Evolutionary conservation across 2,329 filamentous ascomycete species (phyloP).

Genomic region (Exophiala viscosa): DNA sequence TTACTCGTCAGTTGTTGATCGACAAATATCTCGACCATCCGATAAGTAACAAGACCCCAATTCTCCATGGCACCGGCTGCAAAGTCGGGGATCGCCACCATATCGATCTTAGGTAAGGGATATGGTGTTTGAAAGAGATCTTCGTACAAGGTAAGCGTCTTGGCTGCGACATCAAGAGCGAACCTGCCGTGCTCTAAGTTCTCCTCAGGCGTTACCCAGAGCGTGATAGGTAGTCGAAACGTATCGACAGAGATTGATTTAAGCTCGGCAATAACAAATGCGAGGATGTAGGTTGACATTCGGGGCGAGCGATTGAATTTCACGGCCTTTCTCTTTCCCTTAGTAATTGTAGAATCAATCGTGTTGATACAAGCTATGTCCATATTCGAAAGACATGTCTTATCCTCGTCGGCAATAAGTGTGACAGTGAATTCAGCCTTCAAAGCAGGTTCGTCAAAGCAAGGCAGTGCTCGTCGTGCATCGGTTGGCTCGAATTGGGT

Average conservation of each 20-base stretch:
- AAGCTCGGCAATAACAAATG: slow-evolving; percentile 95
- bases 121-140: slow-evolving; percentile 91
- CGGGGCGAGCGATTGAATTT: slow-evolving; percentile 76
- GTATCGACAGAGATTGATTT: slow-evolving; percentile 94
- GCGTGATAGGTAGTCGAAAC: no score
- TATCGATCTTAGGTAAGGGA: slow-evolving; percentile 87
- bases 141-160: slow-evolving; percentile 94
- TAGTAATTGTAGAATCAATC: slow-evolving; percentile 64
- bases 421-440: slow-evolving; percentile 93
- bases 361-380: slow-evolving; percentile 63
- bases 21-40: slow-evolving; percentile 91
- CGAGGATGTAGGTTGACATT: slow-evolving; percentile 72
- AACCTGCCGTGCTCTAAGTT: slow-evolving; percentile 85
- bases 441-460: slow-evolving; percentile 94
- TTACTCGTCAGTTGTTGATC: no score
- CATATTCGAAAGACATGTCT: slow-evolving; percentile 91
- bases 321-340: slow-evolving; percentile 59
- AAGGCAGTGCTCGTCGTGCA: slow-evolving; percentile 88
- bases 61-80: slow-evolving; percentile 85
- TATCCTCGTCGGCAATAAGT: slow-evolving; percentile 84
- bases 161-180: slow-evolving; percentile 84
- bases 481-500: slow-evolving; percentile 97
- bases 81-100: slow-evolving; percentile 90
- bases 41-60: slow-evolving; percentile 94
- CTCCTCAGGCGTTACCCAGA: no score